Conservation (phyloP, 139 green algal genomes). For the Diplosphaera chodatii region DNA sequence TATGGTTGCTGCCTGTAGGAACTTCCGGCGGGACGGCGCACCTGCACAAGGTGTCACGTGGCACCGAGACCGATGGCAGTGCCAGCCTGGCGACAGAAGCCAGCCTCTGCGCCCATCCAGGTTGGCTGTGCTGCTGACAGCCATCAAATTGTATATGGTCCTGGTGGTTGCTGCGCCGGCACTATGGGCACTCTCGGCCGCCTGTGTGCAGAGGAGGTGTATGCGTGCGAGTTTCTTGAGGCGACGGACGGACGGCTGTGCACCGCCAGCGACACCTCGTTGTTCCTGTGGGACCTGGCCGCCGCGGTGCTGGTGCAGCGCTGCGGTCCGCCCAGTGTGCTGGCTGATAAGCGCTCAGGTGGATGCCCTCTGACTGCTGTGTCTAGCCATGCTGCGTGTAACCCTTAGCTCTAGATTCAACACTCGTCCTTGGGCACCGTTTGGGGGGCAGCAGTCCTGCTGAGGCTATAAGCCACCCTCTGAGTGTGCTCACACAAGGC, state of each 20-base stretch:
- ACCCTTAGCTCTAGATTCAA: too few relatives aligned
- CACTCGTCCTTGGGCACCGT: too few relatives aligned
- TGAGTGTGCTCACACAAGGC: neutral
- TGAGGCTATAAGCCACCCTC: neutral
- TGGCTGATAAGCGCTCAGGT: neutral
- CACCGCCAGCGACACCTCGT: constrained; percentile 2
- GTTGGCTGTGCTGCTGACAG: too few relatives aligned
- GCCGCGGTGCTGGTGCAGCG: neutral
- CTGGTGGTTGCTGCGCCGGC: neutral
- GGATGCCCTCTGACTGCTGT: too few relatives aligned
- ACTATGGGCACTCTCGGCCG: too few relatives aligned
- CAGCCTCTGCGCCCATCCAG: neutral
- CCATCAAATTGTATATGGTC: neutral
- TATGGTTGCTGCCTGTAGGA: neutral
- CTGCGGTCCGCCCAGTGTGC: neutral
- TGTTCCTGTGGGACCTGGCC: constrained; percentile 12
- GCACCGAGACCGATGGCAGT: neutral
- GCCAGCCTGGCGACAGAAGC: neutral
- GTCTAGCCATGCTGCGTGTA: too few relatives aligned
- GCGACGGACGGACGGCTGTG: neutral
- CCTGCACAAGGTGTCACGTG: neutral
- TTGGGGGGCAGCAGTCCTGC: neutral
- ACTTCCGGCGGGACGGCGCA: neutral
- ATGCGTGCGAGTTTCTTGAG: constrained; percentile 20
- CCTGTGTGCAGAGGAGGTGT: constrained; percentile 17